These are phyloP conservation scores for Oryza rufipogon DNA, from an alignment of 176 grass and related monocot species.

Conservation along the genomic window DNA sequence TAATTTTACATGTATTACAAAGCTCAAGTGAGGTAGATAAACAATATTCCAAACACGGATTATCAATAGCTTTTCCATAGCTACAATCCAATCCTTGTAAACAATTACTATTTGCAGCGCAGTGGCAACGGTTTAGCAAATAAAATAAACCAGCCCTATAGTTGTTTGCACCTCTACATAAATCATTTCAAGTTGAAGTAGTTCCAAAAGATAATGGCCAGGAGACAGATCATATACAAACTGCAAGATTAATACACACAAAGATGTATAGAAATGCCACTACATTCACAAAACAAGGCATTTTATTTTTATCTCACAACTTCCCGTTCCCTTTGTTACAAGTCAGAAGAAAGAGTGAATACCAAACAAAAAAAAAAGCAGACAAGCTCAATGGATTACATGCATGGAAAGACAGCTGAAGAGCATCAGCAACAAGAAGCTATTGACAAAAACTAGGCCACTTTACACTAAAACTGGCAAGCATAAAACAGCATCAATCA, in stretches of 20 bases:
- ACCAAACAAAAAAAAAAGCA: background rate
- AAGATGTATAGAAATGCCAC: background rate
- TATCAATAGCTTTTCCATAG: background rate
- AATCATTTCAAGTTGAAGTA: background rate
- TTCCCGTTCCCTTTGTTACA: background rate
- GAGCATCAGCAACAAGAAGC: background rate
- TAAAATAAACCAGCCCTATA: no score
- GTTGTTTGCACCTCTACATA: background rate
- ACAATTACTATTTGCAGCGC: background rate
- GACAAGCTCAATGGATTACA: background rate
- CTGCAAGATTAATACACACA: no score
- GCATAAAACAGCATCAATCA: conserved; percentile 13
- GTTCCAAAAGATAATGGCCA: background rate
- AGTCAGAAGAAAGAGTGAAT: background rate
- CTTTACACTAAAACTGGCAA: background rate
- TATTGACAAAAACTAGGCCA: conserved; percentile 1
- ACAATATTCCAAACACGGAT: background rate
- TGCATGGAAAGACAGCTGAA: background rate
- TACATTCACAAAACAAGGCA: background rate
- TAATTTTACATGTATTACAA: no score
- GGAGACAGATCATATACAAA: background rate
- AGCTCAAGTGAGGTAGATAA: no score
- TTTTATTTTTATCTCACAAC: background rate
- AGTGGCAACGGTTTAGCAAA: background rate
- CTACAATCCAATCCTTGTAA: background rate